Evolutionary conservation across 345 rosid genomes (phyloP).

Genomic region (Erucastrum elatum): DNA sequence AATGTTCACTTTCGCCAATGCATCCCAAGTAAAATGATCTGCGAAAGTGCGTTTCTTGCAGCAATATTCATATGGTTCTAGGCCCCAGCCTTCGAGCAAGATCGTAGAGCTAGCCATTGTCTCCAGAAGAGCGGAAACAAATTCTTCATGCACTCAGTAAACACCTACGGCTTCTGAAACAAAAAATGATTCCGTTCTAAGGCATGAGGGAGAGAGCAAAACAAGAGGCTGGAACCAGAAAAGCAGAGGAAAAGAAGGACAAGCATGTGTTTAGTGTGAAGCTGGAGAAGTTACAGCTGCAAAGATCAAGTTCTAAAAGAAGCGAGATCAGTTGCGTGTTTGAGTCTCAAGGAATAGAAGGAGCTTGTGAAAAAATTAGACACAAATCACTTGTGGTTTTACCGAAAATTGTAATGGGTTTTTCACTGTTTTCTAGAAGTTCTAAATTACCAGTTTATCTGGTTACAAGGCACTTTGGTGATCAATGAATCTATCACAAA

Average conservation of each 20-base stretch:
- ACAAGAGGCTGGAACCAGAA: slow-evolving; percentile 29
- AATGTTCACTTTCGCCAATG: neutral
- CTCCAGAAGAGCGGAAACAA: slow-evolving; percentile 37
- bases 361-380: slow-evolving; percentile 38
- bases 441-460: neutral
- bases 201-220: slow-evolving; percentile 33
- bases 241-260: slow-evolving; percentile 38
- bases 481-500: neutral
- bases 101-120: slow-evolving; percentile 37
- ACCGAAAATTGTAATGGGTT: neutral
- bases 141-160: slow-evolving; percentile 39
- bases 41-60: slow-evolving; percentile 38
- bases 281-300: slow-evolving; percentile 35
- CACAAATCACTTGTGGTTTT: neutral
- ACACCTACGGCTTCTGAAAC: slow-evolving; percentile 32
- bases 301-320: slow-evolving; percentile 41
- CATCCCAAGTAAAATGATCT: slow-evolving; percentile 13
- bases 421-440: neutral
- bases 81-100: slow-evolving; percentile 37
- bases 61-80: slow-evolving; percentile 39
- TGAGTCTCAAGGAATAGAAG: slow-evolving; percentile 39
- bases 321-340: slow-evolving; percentile 36
- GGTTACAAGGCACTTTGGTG: neutral
- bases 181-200: slow-evolving; percentile 24
- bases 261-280: slow-evolving; percentile 37